phyloP scores from a whole-genome alignment of 2,329 filamentous ascomycete species.

The Aaosphaeria arxii region DNA sequence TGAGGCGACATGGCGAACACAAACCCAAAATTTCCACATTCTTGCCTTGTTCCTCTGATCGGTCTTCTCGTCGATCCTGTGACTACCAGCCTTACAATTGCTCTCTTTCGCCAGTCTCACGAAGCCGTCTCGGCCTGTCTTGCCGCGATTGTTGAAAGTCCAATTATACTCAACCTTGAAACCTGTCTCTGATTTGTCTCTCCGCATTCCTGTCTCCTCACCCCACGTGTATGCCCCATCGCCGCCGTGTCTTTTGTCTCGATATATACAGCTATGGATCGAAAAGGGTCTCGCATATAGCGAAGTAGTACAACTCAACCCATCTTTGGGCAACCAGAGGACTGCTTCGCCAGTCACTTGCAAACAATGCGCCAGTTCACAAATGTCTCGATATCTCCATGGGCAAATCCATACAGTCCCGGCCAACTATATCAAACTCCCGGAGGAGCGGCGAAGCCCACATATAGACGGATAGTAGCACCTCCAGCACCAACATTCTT shows the following conservation, averaged over 20 bases:
- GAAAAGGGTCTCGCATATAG: constrained; percentile 18
- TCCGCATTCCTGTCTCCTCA: constrained; percentile 28
- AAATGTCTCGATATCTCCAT: constrained; percentile 31
- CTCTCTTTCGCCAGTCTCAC: background rate
- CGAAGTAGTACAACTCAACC: constrained; percentile 29
- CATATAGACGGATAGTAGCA: constrained; percentile 21
- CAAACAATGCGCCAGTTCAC: constrained; percentile 29
- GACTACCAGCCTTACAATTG: constrained; percentile 28
- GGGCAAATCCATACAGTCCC: constrained; percentile 25
- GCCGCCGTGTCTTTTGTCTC: constrained; percentile 26
- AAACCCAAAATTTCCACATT: constrained; percentile 13
- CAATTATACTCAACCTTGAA: constrained; percentile 1
- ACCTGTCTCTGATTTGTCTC: constrained; percentile 31
- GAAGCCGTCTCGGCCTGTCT: background rate
- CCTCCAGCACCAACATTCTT: constrained; percentile 19
- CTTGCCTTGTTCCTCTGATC: background rate
- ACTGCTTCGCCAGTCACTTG: constrained; percentile 11
- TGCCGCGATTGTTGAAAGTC: background rate
- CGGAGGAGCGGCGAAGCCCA: background rate
- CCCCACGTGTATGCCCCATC: constrained; percentile 32
- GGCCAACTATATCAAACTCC: too few relatives aligned
- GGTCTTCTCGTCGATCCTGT: constrained; percentile 21
- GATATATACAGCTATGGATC: constrained; percentile 31
- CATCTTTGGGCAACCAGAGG: constrained; percentile 16
- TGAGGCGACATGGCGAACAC: constrained; percentile 21